These are phyloP conservation scores for Taphrina sp. DNA, from an alignment of 1,139 yeast genomes.

Conservation along the genomic window DNA sequence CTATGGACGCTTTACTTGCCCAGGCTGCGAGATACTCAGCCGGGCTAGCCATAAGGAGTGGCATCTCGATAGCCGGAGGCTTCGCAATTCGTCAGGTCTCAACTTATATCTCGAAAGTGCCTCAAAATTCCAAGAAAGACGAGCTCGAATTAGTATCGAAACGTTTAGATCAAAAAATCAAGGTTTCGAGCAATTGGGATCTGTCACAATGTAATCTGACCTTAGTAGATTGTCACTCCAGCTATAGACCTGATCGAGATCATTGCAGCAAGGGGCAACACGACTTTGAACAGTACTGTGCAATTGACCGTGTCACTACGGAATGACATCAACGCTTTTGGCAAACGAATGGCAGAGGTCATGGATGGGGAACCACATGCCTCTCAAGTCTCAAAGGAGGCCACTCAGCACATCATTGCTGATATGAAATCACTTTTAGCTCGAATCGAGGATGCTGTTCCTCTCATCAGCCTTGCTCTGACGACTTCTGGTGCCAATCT, in stretches of 20 bases:
- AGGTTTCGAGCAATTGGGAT: too few relatives aligned
- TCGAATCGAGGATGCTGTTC: conserved; percentile 50
- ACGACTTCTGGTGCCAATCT: conserved; percentile 70
- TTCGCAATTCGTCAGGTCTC: conserved; percentile 35
- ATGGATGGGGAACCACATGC: conserved; percentile 25
- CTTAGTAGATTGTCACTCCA: conserved; percentile 57
- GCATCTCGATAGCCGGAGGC: conserved; percentile 34
- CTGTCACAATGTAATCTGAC: too few relatives aligned
- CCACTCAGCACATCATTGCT: conserved; percentile 41
- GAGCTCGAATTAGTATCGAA: conserved; percentile 30
- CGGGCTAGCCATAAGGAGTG: conserved; percentile 36
- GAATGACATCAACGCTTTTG: conserved; percentile 60
- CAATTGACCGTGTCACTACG: conserved; percentile 59
- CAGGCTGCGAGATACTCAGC: conserved; percentile 35
- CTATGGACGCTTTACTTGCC: conserved; percentile 31
- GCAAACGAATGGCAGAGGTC: conserved; percentile 49
- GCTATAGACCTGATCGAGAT: conserved; percentile 70
- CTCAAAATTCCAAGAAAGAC: conserved; percentile 26
- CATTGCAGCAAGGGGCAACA: conserved; percentile 70
- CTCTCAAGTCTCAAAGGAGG: conserved; percentile 32
- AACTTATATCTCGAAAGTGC: conserved; percentile 32
- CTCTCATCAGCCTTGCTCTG: conserved; percentile 64
- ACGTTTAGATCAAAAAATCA: conserved; percentile 35
- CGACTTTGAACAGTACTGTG: conserved; percentile 59
- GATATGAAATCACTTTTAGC: conserved; percentile 33